Base-by-base conservation (phyloP, 2,329 filamentous ascomycete genomes). In the Hortaea werneckii region DNA sequence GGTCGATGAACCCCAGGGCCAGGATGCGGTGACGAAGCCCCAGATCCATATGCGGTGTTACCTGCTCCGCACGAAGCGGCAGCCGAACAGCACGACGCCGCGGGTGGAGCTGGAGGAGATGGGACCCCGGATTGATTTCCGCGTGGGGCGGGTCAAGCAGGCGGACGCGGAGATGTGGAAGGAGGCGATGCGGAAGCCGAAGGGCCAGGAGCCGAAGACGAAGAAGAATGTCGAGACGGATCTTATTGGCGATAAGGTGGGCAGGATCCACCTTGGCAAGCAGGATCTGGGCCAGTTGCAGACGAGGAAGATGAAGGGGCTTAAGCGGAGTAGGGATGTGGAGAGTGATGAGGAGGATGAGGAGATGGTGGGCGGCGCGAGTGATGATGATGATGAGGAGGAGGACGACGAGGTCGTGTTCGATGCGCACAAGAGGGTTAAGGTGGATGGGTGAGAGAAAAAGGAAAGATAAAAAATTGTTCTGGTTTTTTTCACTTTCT, bases 181-280 rank as follows among this genome's bases (percentile, higher is more conserved):
- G 78, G 85, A 90, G 68, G 88, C 90, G 12, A 77, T 95, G 78
- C 87, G 83, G 77, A 87, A 83, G 72, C 77, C 87, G 42, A 89
- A 83, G 75, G 79, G 79, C 35, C 69, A 67, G 35, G 82, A 86
- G 70, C 64, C 72, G 50, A 73, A 69, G 68, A 83, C 83, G 50
- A 96, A 95, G 83, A 98, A 98, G 83, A 98, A 98, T 67, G 83
- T 98, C 58, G 79, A 81, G 45, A 94, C 85, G 47, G 89, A 96
- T 65, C 69, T 82, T 38, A 87, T 98, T 71, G 92, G 92, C 64
- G 92, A 98, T 69, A 96, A 96, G 82, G 76, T 96, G 53, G 92
- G 90, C 52, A 82, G 88, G 57, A 85, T 98, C 52, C 92, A 98
- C 66, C 69, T 94, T 49, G 87, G 85, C 61, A 87, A 83, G 72